A percentile compares a stretch with the other conserved stretches of the same genome.
These are phyloP conservation scores for Quercus engelmannii DNA, from an alignment of 306 rosid species.

Conservation along the genomic window DNA sequence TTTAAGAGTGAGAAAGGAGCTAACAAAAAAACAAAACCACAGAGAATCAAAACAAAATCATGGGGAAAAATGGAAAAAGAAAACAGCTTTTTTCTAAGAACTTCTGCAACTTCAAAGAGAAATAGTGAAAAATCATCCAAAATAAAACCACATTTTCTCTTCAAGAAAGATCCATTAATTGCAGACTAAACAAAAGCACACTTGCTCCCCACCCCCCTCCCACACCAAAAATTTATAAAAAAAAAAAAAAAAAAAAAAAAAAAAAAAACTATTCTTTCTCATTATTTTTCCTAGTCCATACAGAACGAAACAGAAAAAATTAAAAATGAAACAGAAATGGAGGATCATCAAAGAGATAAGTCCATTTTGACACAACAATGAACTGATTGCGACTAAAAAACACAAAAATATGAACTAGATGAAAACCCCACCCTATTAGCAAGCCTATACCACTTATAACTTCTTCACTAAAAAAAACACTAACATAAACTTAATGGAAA, in stretches of 20 bases:
- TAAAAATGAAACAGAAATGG: neutral
- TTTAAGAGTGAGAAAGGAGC: neutral
- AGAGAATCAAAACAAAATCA: neutral
- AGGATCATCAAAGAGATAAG: neutral
- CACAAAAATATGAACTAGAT: neutral
- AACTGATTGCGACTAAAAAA: neutral
- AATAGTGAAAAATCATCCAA: neutral
- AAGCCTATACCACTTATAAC: neutral
- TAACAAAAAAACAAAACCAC: neutral
- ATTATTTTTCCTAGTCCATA: neutral
- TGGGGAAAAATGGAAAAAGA: neutral
- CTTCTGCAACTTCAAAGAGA: neutral
- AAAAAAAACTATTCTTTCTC: neutral
- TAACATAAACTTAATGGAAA: neutral
- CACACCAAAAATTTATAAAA: too few species aligned
- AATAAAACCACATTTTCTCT: constrained; percentile 1
- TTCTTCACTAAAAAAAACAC: neutral
- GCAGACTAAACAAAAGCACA: neutral
- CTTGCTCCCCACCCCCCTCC: too few species aligned
- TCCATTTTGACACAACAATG: neutral
- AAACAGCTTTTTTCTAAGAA: neutral
- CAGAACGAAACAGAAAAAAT: neutral
- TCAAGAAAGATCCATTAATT: neutral
- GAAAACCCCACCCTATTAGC: neutral
- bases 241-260: too few species aligned